Conservation (phyloP, 1,284 basidiomycete genomes). For the Acaromyces ingoldii region DNA sequence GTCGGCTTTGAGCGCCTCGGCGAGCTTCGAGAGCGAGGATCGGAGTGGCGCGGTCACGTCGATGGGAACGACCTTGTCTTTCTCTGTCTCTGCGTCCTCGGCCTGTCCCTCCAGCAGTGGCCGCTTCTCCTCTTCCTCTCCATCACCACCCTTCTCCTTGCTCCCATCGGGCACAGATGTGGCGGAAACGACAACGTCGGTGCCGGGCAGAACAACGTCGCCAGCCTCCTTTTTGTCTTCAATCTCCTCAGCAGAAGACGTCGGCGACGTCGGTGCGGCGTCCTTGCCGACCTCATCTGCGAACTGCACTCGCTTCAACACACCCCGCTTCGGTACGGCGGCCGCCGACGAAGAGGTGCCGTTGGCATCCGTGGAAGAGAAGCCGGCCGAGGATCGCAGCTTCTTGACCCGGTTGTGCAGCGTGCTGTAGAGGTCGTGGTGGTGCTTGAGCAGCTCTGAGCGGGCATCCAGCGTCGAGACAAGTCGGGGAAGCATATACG, state of each 20-base stretch:
- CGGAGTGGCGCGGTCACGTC: constrained; percentile 35
- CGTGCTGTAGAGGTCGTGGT: constrained; percentile 27
- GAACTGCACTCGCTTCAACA: constrained; percentile 37
- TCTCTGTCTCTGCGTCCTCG: background rate
- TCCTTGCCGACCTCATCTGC: constrained; percentile 20
- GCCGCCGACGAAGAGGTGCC: constrained; percentile 6
- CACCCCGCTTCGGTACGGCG: constrained; percentile 15
- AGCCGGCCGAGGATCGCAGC: no score
- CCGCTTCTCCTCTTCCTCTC: constrained; percentile 1
- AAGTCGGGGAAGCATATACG: constrained; percentile 37
- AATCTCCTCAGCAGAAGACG: background rate
- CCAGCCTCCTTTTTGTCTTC: constrained; percentile 7
- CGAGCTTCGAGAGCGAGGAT: constrained; percentile 27
- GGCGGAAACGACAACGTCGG: background rate
- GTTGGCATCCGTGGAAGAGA: no score
- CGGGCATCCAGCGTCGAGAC: constrained; percentile 35
- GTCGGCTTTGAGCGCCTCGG: constrained; percentile 19
- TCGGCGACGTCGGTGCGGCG: background rate
- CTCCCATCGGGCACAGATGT: background rate
- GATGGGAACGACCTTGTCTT: constrained; percentile 28
- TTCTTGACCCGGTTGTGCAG: constrained; percentile 15
- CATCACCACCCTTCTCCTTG: background rate
- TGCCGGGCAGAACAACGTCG: background rate
- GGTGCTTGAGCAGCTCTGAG: constrained; percentile 29
- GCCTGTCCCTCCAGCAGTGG: background rate